These are phyloP conservation scores for Phytophthora pistaciae DNA, from an alignment of 352 stramenopile species.

Conservation along the genomic window DNA sequence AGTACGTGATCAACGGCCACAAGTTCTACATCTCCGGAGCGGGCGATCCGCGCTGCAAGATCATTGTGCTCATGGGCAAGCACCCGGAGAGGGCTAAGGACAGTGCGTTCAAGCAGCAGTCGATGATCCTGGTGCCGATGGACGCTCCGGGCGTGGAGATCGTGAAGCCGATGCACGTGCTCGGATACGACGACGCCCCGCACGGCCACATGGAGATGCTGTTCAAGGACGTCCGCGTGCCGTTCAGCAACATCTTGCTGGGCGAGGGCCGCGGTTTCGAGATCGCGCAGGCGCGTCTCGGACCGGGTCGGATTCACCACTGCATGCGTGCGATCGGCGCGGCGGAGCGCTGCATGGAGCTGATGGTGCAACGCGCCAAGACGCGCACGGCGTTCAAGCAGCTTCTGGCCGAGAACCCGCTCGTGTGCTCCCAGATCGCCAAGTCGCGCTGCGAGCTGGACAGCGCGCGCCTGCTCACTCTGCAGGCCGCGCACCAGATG, in stretches of 20 bases:
- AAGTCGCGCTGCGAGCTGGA: constrained; percentile 85
- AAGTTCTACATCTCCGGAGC: constrained; percentile 98
- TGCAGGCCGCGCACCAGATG: constrained; percentile 92
- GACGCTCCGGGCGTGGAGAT: constrained; percentile 92
- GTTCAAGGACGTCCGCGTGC: constrained; percentile 94
- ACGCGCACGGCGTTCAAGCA: constrained; percentile 96
- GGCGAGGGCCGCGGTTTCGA: constrained; percentile 90
- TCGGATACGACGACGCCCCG: constrained; percentile 98
- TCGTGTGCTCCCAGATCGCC: constrained; percentile 88
- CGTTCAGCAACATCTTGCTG: constrained; percentile 88
- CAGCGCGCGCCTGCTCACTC: constrained; percentile 86
- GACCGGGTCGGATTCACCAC: constrained; percentile 97
- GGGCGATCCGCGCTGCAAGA: constrained; percentile 95
- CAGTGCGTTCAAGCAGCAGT: constrained; percentile 80
- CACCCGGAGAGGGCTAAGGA: constrained; percentile 42
- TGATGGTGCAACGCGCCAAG: constrained; percentile 91
- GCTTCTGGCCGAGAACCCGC: constrained; percentile 89
- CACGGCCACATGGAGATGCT: constrained; percentile 96
- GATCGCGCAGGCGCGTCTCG: constrained; percentile 93
- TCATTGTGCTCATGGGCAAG: constrained; percentile 89
- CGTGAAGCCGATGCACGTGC: constrained; percentile 91
- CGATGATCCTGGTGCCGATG: constrained; percentile 94
- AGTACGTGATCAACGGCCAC: constrained; percentile 95
- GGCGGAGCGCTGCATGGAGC: constrained; percentile 87
- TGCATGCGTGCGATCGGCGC: constrained; percentile 97